Conservation (phyloP, 768 basidiomycete species). For the Rhodosporidiobolus sp. region DNA sequence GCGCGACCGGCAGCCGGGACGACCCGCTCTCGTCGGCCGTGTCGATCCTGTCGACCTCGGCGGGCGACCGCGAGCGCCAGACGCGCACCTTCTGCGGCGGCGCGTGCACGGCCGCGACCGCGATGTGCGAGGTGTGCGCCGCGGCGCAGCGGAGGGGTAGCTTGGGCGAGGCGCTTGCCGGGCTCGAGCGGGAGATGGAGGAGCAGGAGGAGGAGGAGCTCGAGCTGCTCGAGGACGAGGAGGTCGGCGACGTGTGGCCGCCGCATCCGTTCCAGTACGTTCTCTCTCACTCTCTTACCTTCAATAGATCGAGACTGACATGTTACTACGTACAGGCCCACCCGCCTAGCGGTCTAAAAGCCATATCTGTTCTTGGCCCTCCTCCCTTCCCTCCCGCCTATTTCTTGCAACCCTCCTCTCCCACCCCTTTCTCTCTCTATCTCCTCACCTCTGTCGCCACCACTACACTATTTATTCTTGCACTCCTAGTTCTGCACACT, state of each 20-base stretch:
- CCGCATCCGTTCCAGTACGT: slow-evolving; percentile 39
- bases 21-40: neutral
- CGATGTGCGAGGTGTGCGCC: slow-evolving; percentile 36
- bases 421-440: neutral
- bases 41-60: slow-evolving; percentile 11
- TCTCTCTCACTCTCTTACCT: neutral
- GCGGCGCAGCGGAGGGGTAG: slow-evolving; percentile 25
- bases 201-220: slow-evolving; percentile 28
- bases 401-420: neutral
- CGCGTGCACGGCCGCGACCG: slow-evolving; percentile 28
- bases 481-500: neutral
- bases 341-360: neutral
- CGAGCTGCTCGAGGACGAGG: slow-evolving; percentile 12
- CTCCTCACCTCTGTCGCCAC: neutral
- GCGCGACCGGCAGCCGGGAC: too few relatives aligned
- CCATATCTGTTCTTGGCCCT: neutral
- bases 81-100: slow-evolving; percentile 32
- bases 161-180: neutral
- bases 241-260: slow-evolving; percentile 30
- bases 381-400: neutral
- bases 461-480: neutral
- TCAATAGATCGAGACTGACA: neutral
- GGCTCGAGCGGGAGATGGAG: neutral
- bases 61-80: slow-evolving; percentile 1
- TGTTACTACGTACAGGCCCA: neutral